A percentile compares a stretch with the other conserved stretches of the same genome.
Evolutionary conservation across 108 stramenopile species (phyloP).

Genomic region (Pseudonitzschia multiseries): DNA sequence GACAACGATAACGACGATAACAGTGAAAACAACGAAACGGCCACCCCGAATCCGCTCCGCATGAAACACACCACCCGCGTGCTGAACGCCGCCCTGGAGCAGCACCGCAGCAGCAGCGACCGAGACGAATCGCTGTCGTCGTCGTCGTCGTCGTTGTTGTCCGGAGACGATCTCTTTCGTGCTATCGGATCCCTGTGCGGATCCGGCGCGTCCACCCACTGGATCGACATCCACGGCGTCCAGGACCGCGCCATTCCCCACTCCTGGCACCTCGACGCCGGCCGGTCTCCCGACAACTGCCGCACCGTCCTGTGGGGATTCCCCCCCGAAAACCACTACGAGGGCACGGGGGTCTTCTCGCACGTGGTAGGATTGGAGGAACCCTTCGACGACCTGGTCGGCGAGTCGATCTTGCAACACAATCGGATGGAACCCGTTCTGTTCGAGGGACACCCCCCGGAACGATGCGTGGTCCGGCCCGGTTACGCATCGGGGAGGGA

Average conservation of each 20-base stretch:
- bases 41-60: constrained; percentile 8
- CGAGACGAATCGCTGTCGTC: constrained; percentile 27
- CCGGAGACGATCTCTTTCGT: constrained; percentile 70
- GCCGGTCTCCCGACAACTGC: constrained; percentile 38
- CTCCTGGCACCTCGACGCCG: constrained; percentile 76
- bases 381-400: constrained; percentile 10
- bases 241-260: constrained; percentile 55
- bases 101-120: neutral
- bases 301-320: constrained; percentile 77
- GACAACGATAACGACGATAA: neutral
- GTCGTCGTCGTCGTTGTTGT: neutral
- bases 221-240: constrained; percentile 79
- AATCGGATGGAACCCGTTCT: constrained; percentile 57
- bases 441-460: constrained; percentile 47
- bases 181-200: constrained; percentile 66
- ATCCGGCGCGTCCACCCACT: constrained; percentile 61
- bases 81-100: constrained; percentile 43
- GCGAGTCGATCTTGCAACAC: neutral
- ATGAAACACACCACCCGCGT: constrained; percentile 55
- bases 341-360: constrained; percentile 68
- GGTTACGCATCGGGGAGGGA: constrained; percentile 53
- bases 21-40: neutral
- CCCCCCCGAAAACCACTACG: constrained; percentile 62
- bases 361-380: constrained; percentile 60
- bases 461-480: constrained; percentile 65